Evolutionary conservation across 305 asterid species (phyloP).

Genomic region (Rubia peregrina): DNA sequence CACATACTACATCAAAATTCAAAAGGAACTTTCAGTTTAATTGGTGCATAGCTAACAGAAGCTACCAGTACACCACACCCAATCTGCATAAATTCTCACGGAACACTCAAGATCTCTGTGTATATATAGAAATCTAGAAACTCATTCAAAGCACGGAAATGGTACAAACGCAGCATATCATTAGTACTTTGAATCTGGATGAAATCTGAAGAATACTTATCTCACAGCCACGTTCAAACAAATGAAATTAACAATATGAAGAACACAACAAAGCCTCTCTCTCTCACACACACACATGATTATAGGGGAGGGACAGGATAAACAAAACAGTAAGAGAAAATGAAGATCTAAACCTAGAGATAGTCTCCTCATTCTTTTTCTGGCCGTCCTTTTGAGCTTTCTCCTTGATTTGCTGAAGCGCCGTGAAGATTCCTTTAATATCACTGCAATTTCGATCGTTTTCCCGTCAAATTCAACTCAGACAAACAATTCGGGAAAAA

Average conservation of each 20-base stretch:
- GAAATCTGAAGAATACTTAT: neutral
- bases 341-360: constrained; percentile 55
- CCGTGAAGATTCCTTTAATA: constrained; percentile 73
- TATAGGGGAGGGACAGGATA: neutral
- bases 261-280: neutral
- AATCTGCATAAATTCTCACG: neutral
- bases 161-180: neutral
- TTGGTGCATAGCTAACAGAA: neutral
- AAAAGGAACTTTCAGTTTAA: neutral
- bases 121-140: neutral
- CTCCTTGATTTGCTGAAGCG: constrained; percentile 83
- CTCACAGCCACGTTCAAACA: constrained; percentile 3
- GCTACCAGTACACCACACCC: neutral
- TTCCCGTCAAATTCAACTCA: constrained; percentile 8
- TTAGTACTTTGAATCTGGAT: neutral
- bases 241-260: neutral
- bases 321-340: neutral
- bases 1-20: neutral
- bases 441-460: constrained; percentile 44
- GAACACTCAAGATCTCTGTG: neutral
- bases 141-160: neutral
- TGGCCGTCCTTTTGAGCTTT: constrained; percentile 77
- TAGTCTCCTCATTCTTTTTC: constrained; percentile 90
- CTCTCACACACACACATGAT: neutral
- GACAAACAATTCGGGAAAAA: neutral